These are phyloP conservation scores for Incumbomyces lentus DNA, from an alignment of 2,329 filamentous ascomycete species.

Conservation along the genomic window DNA sequence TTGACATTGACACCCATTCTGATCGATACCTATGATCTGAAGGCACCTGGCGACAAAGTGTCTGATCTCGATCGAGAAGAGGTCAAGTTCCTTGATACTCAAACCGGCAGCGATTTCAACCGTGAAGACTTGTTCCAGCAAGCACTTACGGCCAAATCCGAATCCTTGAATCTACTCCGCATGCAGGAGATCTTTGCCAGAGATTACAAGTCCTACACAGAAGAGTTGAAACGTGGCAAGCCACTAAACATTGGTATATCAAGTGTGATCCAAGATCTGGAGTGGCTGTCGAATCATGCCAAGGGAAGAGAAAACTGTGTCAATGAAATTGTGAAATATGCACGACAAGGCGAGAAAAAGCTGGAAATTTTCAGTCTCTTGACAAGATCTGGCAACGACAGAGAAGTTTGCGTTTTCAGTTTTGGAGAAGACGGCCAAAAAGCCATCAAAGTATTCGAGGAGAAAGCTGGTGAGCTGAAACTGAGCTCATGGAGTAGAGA, in stretches of 20 bases:
- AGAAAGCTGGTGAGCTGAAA: constrained; percentile 33
- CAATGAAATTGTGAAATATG: constrained; percentile 34
- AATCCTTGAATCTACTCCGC: constrained; percentile 42
- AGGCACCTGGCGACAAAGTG: constrained; percentile 32
- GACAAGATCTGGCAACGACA: constrained; percentile 43
- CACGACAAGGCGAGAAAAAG: constrained; percentile 26
- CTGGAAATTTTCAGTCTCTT: constrained; percentile 49
- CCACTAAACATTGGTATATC: constrained; percentile 45
- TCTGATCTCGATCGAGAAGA: constrained; percentile 39
- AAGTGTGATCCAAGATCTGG: constrained; percentile 46
- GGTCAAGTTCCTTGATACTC: constrained; percentile 42
- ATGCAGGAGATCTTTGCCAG: constrained; percentile 48
- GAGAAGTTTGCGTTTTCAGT: constrained; percentile 24
- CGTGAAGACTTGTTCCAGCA: constrained; percentile 41
- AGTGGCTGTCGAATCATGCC: constrained; percentile 44
- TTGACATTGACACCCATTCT: constrained; percentile 34
- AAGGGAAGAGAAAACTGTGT: constrained; percentile 18
- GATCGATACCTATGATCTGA: constrained; percentile 36
- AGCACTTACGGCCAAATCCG: constrained; percentile 44
- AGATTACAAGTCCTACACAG: constrained; percentile 50
- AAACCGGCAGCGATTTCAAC: constrained; percentile 27
- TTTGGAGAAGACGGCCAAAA: constrained; percentile 41
- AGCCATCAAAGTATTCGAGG: constrained; percentile 36
- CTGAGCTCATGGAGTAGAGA: constrained; percentile 34
- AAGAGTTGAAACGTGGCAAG: constrained; percentile 21